Conservation (phyloP, 1,284 basidiomycete genomes). For the Agaricales sp. region DNA sequence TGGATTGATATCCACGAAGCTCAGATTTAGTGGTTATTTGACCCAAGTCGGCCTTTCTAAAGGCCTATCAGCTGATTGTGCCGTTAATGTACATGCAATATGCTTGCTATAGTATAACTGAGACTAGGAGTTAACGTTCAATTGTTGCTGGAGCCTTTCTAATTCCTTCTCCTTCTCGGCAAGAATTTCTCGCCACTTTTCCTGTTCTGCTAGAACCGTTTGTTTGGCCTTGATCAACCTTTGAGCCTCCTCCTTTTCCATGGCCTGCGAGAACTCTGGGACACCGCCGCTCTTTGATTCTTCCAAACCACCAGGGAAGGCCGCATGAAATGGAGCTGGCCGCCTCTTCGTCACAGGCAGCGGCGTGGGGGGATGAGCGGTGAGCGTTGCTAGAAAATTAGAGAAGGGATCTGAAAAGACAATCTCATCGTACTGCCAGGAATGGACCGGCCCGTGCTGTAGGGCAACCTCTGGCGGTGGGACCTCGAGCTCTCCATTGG, state of each 20-base stretch:
- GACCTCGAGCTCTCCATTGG: slow-evolving; percentile 47
- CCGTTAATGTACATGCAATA: too few species aligned
- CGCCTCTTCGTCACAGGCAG: slow-evolving; percentile 56
- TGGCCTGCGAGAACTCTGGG: slow-evolving; percentile 73
- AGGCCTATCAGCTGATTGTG: too few species aligned
- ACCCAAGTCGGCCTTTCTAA: too few species aligned
- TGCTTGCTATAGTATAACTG: too few species aligned
- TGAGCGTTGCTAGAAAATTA: slow-evolving; percentile 78
- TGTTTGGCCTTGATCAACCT: slow-evolving; percentile 72
- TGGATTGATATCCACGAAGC: too few species aligned
- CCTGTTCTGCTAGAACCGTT: slow-evolving; percentile 54
- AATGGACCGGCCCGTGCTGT: slow-evolving; percentile 74
- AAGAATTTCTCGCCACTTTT: slow-evolving; percentile 45
- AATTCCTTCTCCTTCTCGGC: slow-evolving; percentile 70
- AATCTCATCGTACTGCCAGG: slow-evolving; percentile 99
- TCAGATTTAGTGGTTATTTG: too few species aligned
- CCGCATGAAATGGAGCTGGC: slow-evolving; percentile 62
- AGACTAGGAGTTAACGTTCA: too few species aligned
- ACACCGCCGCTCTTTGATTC: slow-evolving; percentile 50
- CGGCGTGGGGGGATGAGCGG: slow-evolving; percentile 75
- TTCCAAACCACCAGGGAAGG: slow-evolving; percentile 51
- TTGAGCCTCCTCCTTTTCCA: slow-evolving; percentile 82
- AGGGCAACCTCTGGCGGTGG: slow-evolving; percentile 54
- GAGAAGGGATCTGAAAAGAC: slow-evolving; percentile 94
- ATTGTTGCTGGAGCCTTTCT: slow-evolving; percentile 44